Base-by-base conservation (phyloP, 1,284 basidiomycete species). In the Erythrobasidium hasegawianum region DNA sequence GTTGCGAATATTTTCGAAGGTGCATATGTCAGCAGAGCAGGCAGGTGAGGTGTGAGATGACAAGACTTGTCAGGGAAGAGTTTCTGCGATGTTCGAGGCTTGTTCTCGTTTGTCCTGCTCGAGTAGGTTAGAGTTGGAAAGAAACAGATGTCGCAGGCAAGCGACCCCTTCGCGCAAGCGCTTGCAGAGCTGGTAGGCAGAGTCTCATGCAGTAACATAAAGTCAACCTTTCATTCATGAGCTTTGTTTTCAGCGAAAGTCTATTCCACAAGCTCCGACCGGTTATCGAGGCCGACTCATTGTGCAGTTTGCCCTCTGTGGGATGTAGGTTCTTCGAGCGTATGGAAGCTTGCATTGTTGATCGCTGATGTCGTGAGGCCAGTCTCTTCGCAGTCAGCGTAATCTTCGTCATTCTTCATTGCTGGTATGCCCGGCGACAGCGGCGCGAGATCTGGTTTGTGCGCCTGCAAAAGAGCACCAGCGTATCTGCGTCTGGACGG, bases 321-420 rank as follows among this genome's bases (percentile, higher is more conserved):
- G 39, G 20, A 14, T 45, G 57, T 58, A 22, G 22, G 57, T 22
- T 9, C 41, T 29, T n/a, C 16, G 11, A 11, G 40, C 40, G 10
- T 10, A 10, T 41, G 40, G 10, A 41, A 11, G n/a, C n/a, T 11
- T 41, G 40, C 40, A n/a, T 11, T 41, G 40, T n/a, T n/a, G 40
- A n/a, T 11, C 11, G 40, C 40, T 41, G 40, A 41, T n/a, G 10
- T 11, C 10, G 40, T 47, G 43, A 5, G 16, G 4, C 13, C 57
- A 58, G 57, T 13, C 43, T 58, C 14, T 41, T 58, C 39, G 14
- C 20, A 4, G 38, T 22, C 33, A 58, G 57, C 39, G 13, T 20
- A 9, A 7, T 43, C 22, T 43, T 43, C 29, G 11, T 58, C n/a
- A 18, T 58, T 13, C 41, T 41, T 18, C 57, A 43, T 20, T 29